These are phyloP conservation scores for Quercus mongolica DNA, from an alignment of 306 rosid species.

Conservation along the genomic window DNA sequence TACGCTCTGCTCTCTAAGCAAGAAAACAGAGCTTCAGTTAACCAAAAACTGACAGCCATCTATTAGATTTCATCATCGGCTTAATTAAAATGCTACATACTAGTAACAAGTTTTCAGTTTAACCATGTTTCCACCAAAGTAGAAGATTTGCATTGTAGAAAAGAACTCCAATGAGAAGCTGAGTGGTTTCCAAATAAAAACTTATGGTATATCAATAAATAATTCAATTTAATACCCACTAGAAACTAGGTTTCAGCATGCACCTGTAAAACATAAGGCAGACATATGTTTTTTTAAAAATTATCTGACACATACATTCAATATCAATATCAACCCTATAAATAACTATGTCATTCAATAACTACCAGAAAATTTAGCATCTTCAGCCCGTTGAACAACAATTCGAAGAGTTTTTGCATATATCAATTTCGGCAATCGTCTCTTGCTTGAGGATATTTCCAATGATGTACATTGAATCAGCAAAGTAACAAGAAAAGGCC, in stretches of 20 bases:
- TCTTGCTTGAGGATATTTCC: slow-evolving; percentile 80
- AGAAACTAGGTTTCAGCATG: neutral
- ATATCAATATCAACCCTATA: neutral
- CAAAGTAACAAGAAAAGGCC: slow-evolving; percentile 78
- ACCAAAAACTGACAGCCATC: neutral
- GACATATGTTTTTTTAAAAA: neutral
- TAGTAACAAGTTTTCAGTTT: neutral
- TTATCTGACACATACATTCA: neutral
- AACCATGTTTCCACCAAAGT: too few relatives aligned
- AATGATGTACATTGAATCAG: slow-evolving; percentile 60
- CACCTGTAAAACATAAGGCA: neutral
- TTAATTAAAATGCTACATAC: neutral
- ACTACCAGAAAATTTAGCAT: slow-evolving; percentile 68
- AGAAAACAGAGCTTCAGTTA: neutral
- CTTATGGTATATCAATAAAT: neutral
- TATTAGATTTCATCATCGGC: neutral
- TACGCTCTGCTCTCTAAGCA: neutral
- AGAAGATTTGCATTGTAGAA: neutral
- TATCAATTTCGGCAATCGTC: slow-evolving; percentile 60
- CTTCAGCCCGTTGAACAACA: slow-evolving; percentile 76
- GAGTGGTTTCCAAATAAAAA: neutral
- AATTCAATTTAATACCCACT: neutral
- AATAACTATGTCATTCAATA: slow-evolving; percentile 10
- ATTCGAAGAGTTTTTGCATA: slow-evolving; percentile 79
- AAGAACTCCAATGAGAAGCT: neutral